These are phyloP conservation scores for Barbatosphaeria neglecta DNA, from an alignment of 495 filamentous ascomycete species.

Conservation along the genomic window DNA sequence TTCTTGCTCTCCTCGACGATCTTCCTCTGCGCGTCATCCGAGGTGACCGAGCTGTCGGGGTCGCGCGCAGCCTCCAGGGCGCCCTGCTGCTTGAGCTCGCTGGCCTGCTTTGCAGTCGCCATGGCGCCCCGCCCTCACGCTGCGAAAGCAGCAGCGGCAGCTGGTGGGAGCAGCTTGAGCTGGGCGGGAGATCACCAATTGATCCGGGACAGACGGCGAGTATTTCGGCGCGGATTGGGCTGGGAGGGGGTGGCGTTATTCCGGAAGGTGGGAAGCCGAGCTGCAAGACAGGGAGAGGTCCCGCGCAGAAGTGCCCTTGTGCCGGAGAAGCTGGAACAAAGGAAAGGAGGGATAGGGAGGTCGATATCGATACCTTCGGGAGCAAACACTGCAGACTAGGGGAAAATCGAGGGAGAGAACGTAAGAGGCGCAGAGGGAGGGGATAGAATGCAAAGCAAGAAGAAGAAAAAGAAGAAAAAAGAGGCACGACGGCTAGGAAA, in stretches of 20 bases:
- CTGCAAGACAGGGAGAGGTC: no score
- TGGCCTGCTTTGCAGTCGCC: constrained; percentile 24
- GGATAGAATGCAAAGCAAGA: background rate
- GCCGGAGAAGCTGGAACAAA: no score
- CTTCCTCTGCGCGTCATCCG: constrained; percentile 56
- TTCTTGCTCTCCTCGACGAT: constrained; percentile 64
- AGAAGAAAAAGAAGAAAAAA: background rate
- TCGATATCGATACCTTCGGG: no score
- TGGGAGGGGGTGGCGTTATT: background rate
- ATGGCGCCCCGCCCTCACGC: constrained; percentile 14
- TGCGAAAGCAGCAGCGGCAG: constrained; percentile 7
- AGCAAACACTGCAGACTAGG: no score
- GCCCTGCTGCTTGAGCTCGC: constrained; percentile 69
- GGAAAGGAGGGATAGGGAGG: no score
- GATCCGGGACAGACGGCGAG: constrained; percentile 4
- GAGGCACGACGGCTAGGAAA: background rate
- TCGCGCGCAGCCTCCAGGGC: constrained; percentile 60
- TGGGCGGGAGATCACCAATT: constrained; percentile 11
- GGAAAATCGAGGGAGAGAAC: no score
- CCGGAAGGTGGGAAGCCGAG: no score
- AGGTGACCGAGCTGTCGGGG: constrained; percentile 53
- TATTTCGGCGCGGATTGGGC: background rate
- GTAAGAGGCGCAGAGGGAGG: background rate
- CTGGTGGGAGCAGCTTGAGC: no score
- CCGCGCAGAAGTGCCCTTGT: no score